Evolutionary conservation across 1,284 basidiomycete species (phyloP), one percentile per base, ranked within the genome.

Genomic region (Polyporus tsugae): DNA sequence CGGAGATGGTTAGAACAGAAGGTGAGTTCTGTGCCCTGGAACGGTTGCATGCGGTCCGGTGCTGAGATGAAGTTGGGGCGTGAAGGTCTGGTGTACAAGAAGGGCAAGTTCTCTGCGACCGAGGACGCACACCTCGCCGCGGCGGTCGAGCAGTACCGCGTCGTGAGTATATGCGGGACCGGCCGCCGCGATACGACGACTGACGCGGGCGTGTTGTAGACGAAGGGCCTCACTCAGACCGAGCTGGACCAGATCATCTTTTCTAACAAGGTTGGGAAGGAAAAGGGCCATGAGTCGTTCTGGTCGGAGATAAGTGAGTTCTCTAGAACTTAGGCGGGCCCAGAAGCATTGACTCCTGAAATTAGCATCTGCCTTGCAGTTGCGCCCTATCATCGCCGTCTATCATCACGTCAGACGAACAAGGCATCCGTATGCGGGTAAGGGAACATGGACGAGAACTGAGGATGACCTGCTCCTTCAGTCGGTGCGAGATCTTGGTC

Each of bases 41-140:
- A 29, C n/a, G 22, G 44, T 25, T 66, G 44, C 36, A 22, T 67
- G 36, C 63, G 38, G 13, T 25, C 60, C 69, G 39, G 5, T 29
- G 63, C 17, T 65, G 46, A 66, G 41, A 69, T 69, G 42, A 63
- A 61, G 19, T 77, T 63, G 38, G 36, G 35, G 49, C 44, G 63
- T 63, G 57, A 65, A 95, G 93, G 93, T 38, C 84, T 95, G 22
- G 85, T 92, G 4, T 95, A 92, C 78, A 94, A 92, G 79, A 93
- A 93, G 77, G 94, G 94, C 22, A 93, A 93, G 76, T 95, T 95
- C 75, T 92, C 91, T 19, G 86, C 87, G 1, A 88, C 88, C 55
- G 94, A 95, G 75, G 91, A 91, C 70, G 84, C 87, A 29, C 87
- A 89, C 70, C 78, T 95, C 2, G 85, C 82, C 70, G 78, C 79